Evolutionary conservation across 257 asterid genomes (phyloP).

Genomic region (Ajuga chamaepitys): DNA sequence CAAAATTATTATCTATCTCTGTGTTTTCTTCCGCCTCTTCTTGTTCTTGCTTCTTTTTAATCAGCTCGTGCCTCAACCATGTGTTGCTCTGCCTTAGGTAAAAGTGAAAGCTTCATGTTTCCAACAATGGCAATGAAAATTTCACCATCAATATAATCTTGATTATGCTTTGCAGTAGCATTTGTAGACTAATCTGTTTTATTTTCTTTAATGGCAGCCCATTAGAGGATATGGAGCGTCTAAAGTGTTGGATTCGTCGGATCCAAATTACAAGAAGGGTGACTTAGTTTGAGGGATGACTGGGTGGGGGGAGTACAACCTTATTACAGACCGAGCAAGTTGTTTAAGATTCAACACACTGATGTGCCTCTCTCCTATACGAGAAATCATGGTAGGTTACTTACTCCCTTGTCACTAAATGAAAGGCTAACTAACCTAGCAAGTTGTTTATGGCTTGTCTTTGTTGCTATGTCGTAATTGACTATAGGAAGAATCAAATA

Average conservation of each 20-base stretch:
- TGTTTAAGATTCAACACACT: constrained; percentile 24
- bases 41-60: too few species aligned
- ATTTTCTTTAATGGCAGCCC: background rate
- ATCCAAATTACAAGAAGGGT: constrained; percentile 34
- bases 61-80: too few species aligned
- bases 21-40: too few species aligned
- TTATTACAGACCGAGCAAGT: constrained; percentile 11
- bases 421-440: background rate
- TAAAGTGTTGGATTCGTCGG: constrained; percentile 29
- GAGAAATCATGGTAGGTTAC: constrained; percentile 8
- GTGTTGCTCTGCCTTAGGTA: too few species aligned
- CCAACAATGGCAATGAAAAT: background rate
- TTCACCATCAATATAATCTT: background rate
- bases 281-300: constrained; percentile 45
- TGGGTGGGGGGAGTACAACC: constrained; percentile 51
- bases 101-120: too few species aligned
- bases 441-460: too few species aligned
- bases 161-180: too few species aligned
- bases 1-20: too few species aligned
- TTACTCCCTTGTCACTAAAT: background rate
- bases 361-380: constrained; percentile 22
- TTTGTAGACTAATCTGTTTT: background rate
- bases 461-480: too few species aligned
- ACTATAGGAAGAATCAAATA: too few species aligned
- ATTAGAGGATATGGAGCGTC: constrained; percentile 12